A percentile compares a stretch with the other conserved stretches of the same genome.
Conservation (phyloP, 345 rosid species). For the Viola odorata region DNA sequence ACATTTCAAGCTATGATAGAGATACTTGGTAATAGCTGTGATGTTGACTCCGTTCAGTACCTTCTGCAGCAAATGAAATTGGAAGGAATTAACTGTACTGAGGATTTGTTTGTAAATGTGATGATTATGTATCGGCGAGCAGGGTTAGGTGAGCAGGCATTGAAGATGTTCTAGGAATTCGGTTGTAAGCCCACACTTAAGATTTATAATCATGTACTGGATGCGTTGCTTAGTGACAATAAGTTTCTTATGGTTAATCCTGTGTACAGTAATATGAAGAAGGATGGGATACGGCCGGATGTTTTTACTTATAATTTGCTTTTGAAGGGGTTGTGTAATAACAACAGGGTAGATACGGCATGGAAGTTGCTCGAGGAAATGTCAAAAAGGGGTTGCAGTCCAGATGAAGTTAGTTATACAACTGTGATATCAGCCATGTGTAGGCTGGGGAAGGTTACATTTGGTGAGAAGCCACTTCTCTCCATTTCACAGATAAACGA, state of each 20-base stretch:
- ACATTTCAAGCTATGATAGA: conserved; percentile 64
- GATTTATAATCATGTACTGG: conserved; percentile 78
- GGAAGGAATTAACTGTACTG: conserved; percentile 60
- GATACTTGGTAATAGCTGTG: conserved; percentile 44
- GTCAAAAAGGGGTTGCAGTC: conserved; percentile 56
- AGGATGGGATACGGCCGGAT: conserved; percentile 73
- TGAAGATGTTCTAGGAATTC: conserved; percentile 77
- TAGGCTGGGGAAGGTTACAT: conserved; percentile 48
- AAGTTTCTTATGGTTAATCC: conserved; percentile 63
- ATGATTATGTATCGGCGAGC: conserved; percentile 41
- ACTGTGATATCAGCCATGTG: conserved; percentile 74
- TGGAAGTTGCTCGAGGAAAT: conserved; percentile 67
- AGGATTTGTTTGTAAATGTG: conserved; percentile 58
- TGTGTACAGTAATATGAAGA: conserved; percentile 69
- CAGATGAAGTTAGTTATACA: conserved; percentile 78
- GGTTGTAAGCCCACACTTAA: conserved; percentile 70
- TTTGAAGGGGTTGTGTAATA: conserved; percentile 84
- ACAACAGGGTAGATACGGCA: conserved; percentile 66
- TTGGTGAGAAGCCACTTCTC: no score
- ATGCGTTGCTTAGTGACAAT: conserved; percentile 63
- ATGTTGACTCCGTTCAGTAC: conserved; percentile 65
- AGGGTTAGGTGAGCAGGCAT: conserved; percentile 63
- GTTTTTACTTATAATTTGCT: conserved; percentile 75
- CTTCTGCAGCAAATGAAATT: conserved; percentile 90
- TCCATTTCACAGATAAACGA: conserved; percentile 54